Conservation (phyloP, 176 grass and related monocot genomes). For the Zoysia pacifica region DNA sequence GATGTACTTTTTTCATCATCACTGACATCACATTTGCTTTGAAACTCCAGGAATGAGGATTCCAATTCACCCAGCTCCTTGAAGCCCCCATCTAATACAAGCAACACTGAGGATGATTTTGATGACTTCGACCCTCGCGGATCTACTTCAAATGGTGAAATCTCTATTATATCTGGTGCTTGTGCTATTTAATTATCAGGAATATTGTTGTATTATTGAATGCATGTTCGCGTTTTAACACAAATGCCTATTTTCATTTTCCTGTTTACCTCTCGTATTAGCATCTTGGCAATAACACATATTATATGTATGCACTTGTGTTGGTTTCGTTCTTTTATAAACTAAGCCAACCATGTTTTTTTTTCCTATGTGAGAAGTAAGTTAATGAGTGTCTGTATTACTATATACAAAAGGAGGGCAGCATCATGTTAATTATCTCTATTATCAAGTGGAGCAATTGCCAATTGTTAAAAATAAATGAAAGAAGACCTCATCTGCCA, state of each 20-base stretch:
- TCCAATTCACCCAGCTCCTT: constrained; percentile 44
- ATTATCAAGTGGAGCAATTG: constrained; percentile 15
- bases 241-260: constrained; percentile 5
- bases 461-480: neutral
- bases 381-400: neutral
- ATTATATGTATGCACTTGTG: constrained; percentile 15
- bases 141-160: constrained; percentile 71
- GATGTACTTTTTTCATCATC: neutral
- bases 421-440: neutral
- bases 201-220: constrained; percentile 26
- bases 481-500: neutral
- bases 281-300: constrained; percentile 14
- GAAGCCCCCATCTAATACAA: constrained; percentile 44
- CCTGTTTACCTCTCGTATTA: neutral
- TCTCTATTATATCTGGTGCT: constrained; percentile 17
- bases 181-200: constrained; percentile 19
- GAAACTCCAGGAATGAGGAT: constrained; percentile 44
- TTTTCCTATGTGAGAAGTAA: neutral
- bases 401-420: neutral
- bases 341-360: neutral
- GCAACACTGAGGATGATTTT: constrained; percentile 61
- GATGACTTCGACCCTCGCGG: constrained; percentile 97
- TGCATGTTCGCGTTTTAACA: constrained; percentile 14
- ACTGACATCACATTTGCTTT: constrained; percentile 37
- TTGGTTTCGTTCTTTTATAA: constrained; percentile 39